Evolutionary conservation across 768 basidiomycete genomes (phyloP).

Genomic region (Clathrus columnatus): DNA sequence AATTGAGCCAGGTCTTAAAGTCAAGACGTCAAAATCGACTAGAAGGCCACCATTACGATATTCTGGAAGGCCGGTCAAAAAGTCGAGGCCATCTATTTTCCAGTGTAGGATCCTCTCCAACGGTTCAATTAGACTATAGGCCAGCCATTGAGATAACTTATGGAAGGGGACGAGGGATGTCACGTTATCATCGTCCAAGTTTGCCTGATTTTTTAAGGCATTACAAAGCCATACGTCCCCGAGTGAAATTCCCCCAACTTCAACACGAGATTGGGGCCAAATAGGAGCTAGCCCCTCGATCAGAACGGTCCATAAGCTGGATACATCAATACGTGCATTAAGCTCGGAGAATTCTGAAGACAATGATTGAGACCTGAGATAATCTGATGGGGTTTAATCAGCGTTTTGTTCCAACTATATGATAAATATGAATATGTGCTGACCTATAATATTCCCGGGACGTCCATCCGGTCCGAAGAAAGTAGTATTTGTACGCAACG

Average conservation of each 20-base stretch:
- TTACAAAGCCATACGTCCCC: constrained; percentile 94
- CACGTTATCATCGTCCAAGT: constrained; percentile 37
- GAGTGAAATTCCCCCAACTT: constrained; percentile 58
- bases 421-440: constrained; percentile 10
- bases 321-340: constrained; percentile 51
- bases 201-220: constrained; percentile 25
- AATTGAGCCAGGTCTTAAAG: constrained; percentile 50
- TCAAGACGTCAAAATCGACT: constrained; percentile 73
- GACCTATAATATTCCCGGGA: constrained; percentile 79
- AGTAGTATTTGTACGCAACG: constrained; percentile 52
- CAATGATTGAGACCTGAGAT: constrained; percentile 47
- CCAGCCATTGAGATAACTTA: constrained; percentile 91
- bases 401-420: constrained; percentile 3
- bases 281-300: constrained; percentile 78
- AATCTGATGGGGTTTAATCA: constrained; percentile 38
- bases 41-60: constrained; percentile 95
- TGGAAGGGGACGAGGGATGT: constrained; percentile 82
- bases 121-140: constrained; percentile 81
- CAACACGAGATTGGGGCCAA: constrained; percentile 74
- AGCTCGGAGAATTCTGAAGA: constrained; percentile 25
- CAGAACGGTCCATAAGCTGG: constrained; percentile 73
- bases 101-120: constrained; percentile 71
- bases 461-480: constrained; percentile 70
- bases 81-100: constrained; percentile 72
- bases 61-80: constrained; percentile 90